Conservation (phyloP, 2,329 filamentous ascomycete genomes). For the Cytospora chrysosperma region DNA sequence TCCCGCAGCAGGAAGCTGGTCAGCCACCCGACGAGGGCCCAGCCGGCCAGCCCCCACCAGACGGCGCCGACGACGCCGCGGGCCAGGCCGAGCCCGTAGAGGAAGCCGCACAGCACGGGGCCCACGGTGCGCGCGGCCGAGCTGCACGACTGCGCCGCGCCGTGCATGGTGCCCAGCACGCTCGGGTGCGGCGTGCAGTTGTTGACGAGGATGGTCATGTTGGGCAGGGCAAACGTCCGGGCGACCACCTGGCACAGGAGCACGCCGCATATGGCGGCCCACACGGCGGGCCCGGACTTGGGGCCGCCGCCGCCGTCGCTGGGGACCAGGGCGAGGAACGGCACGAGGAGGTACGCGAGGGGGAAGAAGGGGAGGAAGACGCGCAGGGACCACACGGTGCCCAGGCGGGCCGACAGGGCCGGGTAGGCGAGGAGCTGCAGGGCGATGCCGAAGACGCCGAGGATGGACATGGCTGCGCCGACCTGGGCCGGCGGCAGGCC, state of each 20-base stretch:
- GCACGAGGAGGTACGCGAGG: conserved; percentile 65
- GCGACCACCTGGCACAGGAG: conserved; percentile 65
- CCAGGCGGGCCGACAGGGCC: conserved; percentile 61
- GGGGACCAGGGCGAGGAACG: conserved; percentile 69
- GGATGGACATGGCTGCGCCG: conserved; percentile 74
- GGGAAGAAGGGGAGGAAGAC: conserved; percentile 70
- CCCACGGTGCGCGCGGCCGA: conserved; percentile 60
- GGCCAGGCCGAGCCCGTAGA: conserved; percentile 59
- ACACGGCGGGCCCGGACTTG: conserved; percentile 57
- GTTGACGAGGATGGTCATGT: conserved; percentile 47
- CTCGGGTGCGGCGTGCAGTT: conserved; percentile 49
- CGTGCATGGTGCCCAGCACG: conserved; percentile 47
- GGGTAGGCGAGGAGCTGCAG: conserved; percentile 74
- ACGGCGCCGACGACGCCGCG: conserved; percentile 57
- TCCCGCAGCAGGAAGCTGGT: conserved; percentile 58
- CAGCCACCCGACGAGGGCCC: conserved; percentile 49
- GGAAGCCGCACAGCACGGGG: conserved; percentile 57
- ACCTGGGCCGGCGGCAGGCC: conserved; percentile 70
- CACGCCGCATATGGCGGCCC: conserved; percentile 62
- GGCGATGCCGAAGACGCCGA: conserved; percentile 72
- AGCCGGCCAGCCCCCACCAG: conserved; percentile 54
- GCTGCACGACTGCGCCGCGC: conserved; percentile 56
- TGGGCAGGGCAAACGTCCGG: conserved; percentile 59
- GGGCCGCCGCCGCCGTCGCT: conserved; percentile 47
- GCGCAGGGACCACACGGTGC: conserved; percentile 67